Evolutionary conservation across 1,139 yeast species (phyloP), one percentile per base, ranked within the genome.

Genomic region (Scheffersomyces cryptocercus): DNA sequence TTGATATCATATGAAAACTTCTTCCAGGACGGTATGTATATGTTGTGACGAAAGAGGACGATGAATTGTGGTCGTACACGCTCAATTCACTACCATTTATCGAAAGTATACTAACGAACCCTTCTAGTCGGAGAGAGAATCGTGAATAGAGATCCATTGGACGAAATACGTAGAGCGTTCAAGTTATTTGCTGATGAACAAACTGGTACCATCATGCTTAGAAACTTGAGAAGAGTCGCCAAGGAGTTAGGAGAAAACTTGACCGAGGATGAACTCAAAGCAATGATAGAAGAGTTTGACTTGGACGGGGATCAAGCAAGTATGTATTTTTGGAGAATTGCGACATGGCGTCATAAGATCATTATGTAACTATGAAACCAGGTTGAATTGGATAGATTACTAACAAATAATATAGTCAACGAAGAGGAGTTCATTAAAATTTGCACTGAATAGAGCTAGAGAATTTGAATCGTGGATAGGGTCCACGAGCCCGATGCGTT

Each of bases 281-380:
- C 98, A 10, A 93, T 95, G 99, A 93, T 95, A 52, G 97, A 91
- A 51, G 99, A 93, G 65, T 95, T 95, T 60, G 99, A 95, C 66
- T 70, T 93, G 46, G 98, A 95, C 63, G 96, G 88, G 50, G 99
- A 95, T 62, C 99, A 98, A 39, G 97, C 88, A 54, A 90, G 78
- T 73, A 68, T 42, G 79, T 72, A 65, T 12, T 28, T 40, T 28
- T 9, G 14, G 3, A 13, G 2, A 2, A 2, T 13, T 13, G 14
- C 14, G 14, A 13, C 0, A 2, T 13, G 14, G 14, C 14, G 3
- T 13, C 14, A 13, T 13, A 13, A 13, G 14, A 13, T 13, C 14
- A 13, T 13, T 8, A 14, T 28, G 35, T 16, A 12, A 16, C 20
- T 14, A 14, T 8, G 16, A 26, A 15, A 13, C 16, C 13, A 12